Conservation (phyloP, 495 filamentous ascomycete genomes). For the Endocarpon pusillum region DNA sequence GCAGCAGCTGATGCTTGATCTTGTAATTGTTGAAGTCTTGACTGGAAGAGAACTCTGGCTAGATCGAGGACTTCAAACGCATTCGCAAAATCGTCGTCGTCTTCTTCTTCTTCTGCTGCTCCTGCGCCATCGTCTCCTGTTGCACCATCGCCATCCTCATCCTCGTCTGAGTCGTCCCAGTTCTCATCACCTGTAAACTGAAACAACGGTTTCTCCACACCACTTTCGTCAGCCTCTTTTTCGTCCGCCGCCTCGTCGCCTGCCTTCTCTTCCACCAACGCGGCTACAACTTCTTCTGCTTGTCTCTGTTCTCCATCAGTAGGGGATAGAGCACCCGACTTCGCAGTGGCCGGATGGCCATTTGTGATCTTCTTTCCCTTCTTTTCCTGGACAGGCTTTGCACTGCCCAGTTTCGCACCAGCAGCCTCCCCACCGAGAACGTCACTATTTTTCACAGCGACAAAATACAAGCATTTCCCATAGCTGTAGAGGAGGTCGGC, state of each 20-base stretch:
- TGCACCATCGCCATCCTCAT: too few relatives aligned
- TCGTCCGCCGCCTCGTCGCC: constrained; percentile 21
- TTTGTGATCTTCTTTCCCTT: constrained; percentile 1
- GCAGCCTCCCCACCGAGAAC: constrained; percentile 74
- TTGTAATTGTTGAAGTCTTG: constrained; percentile 38
- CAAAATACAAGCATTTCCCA: constrained; percentile 79
- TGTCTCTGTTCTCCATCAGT: neutral
- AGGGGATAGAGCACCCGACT: neutral
- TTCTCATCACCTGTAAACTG: constrained; percentile 91
- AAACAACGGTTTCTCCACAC: constrained; percentile 54
- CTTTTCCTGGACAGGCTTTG: neutral
- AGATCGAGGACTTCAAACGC: constrained; percentile 89
- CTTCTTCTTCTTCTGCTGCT: constrained; percentile 39
- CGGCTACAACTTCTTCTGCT: constrained; percentile 1
- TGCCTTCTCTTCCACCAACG: constrained; percentile 8
- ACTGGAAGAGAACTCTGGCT: constrained; percentile 61
- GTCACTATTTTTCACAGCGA: constrained; percentile 85
- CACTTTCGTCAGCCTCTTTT: constrained; percentile 20
- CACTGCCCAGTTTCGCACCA: constrained; percentile 20
- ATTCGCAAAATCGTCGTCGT: constrained; percentile 77
- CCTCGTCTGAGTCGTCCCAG: constrained; percentile 60
- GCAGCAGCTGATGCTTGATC: constrained; percentile 24
- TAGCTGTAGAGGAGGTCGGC: constrained; percentile 88
- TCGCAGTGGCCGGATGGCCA: neutral
- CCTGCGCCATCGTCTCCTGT: constrained; percentile 28